Conservation (phyloP, 2,329 filamentous ascomycete species). For the Penicillium janthinellum region DNA sequence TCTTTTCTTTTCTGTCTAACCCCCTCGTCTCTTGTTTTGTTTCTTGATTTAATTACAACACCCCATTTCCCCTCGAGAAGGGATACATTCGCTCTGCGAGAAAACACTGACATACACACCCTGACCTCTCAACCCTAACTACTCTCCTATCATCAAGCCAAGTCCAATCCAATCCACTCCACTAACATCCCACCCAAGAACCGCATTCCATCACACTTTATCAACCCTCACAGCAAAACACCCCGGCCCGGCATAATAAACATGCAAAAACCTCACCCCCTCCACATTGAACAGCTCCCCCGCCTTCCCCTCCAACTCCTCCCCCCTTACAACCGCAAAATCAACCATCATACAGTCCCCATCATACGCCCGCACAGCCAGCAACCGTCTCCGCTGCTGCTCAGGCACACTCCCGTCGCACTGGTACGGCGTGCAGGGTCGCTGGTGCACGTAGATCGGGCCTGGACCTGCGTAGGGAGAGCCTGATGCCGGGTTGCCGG, state of each 20-base stretch:
- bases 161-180: not conserved
- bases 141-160: not conserved
- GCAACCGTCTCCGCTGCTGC: slow-evolving; percentile 2
- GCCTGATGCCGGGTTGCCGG: no score
- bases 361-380: slow-evolving; percentile 4
- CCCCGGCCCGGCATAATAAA: slow-evolving; percentile 6
- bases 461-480: slow-evolving; percentile 1
- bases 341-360: slow-evolving; percentile 1
- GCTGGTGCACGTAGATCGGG: slow-evolving; percentile 3
- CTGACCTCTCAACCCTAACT: not conserved
- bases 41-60: not conserved
- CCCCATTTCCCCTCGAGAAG: not conserved
- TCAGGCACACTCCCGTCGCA: slow-evolving; percentile 3
- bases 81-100: not conserved
- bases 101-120: not conserved
- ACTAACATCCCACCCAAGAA: not conserved
- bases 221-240: slow-evolving; percentile 10
- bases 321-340: slow-evolving; percentile 1
- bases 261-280: not conserved
- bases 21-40: no score
- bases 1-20: not conserved
- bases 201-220: not conserved
- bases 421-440: not conserved
- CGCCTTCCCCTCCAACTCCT: not conserved
- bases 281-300: not conserved